A percentile compares a stretch with the other conserved stretches of the same genome.
phyloP scores from a whole-genome alignment of 176 grass and related monocot species.

The Carex pumila region DNA sequence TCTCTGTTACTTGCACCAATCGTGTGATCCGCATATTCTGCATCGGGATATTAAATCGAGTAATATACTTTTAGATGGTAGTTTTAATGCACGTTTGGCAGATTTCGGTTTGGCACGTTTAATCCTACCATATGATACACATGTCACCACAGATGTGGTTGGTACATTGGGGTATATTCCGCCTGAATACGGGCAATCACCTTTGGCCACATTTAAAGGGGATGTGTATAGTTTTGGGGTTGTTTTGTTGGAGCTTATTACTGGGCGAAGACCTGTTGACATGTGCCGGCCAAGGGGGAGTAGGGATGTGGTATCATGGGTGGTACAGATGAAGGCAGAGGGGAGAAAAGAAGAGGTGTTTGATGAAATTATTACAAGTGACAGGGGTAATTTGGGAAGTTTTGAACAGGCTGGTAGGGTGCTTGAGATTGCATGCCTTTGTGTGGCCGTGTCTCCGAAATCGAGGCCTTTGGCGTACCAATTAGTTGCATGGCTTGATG shows the following conservation, averaged over 20 bases:
- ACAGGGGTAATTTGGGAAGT: slow-evolving; percentile 25
- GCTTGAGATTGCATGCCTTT: slow-evolving; percentile 80
- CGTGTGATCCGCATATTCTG: slow-evolving; percentile 85
- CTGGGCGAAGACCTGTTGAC: slow-evolving; percentile 71
- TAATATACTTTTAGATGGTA: slow-evolving; percentile 84
- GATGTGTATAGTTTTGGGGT: slow-evolving; percentile 88
- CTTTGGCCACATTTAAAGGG: slow-evolving; percentile 79
- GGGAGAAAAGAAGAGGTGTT: slow-evolving; percentile 67
- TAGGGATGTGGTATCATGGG: slow-evolving; percentile 88
- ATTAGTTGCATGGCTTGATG: slow-evolving; percentile 65
- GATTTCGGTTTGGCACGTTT: slow-evolving; percentile 89
- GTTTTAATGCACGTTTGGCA: slow-evolving; percentile 76
- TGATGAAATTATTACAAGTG: slow-evolving; percentile 42
- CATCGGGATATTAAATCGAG: slow-evolving; percentile 97
- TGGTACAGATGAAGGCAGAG: slow-evolving; percentile 72
- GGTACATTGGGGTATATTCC: slow-evolving; percentile 87
- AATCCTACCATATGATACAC: slow-evolving; percentile 62
- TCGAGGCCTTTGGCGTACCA: slow-evolving; percentile 66
- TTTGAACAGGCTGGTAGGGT: slow-evolving; percentile 38
- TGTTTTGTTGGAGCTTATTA: slow-evolving; percentile 75
- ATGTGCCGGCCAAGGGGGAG: slow-evolving; percentile 85
- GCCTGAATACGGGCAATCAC: slow-evolving; percentile 70
- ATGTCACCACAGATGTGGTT: slow-evolving; percentile 86
- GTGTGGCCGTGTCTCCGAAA: slow-evolving; percentile 56
- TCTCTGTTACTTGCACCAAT: slow-evolving; percentile 72